Evolutionary conservation across 73 alveolate species (phyloP), one percentile per base, ranked within the genome.

Genomic region (Paraurostyla sp.): DNA sequence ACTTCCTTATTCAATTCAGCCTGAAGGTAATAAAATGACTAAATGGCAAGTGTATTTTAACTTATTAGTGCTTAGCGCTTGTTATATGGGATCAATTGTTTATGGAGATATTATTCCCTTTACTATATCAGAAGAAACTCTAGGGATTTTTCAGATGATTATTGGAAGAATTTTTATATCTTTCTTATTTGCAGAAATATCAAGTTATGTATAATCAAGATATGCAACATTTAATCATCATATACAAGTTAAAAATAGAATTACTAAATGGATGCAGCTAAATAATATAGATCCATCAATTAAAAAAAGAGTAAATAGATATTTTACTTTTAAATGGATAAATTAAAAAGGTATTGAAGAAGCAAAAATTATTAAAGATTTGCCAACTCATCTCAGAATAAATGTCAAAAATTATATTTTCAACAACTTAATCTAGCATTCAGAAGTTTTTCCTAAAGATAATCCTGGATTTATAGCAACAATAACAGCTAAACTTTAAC

Each of bases 91-190:
- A 50, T 84, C 92, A 4, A 83, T 71, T 0, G 60, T 88, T 50
- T 90, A 90, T 76, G 94, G 94, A n/a, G 94, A 87, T 54, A 73
- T 93, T 0, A 75, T 90, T 1, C 96, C 96, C 0, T 85, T 73
- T 36, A 71, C 96, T 16, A n/a, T 85, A 38, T 25, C 69, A 3
- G 97, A 93, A 58, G 78, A 93, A 48, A 18, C 69, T 3, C 62
- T 93, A 35, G 76, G 86, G 29, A 52, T 89, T 38, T 33, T 89
- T 0, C 52, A 73, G 0, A 82, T 90, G 93, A 43, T 93, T 46
- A 20, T 57, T 7, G 76, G 91, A 9, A 81, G 92, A 43, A 63
- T 93, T 32, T 76, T 84, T 23, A 25, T 85, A 29, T 81, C 95
- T 1, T 90, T 90, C 83, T 23, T 93, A 49, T 76, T 84, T 41